phyloP scores from a whole-genome alignment of 202 grass and related monocot genomes.

The Schoenoplectus tabernaemontani region DNA sequence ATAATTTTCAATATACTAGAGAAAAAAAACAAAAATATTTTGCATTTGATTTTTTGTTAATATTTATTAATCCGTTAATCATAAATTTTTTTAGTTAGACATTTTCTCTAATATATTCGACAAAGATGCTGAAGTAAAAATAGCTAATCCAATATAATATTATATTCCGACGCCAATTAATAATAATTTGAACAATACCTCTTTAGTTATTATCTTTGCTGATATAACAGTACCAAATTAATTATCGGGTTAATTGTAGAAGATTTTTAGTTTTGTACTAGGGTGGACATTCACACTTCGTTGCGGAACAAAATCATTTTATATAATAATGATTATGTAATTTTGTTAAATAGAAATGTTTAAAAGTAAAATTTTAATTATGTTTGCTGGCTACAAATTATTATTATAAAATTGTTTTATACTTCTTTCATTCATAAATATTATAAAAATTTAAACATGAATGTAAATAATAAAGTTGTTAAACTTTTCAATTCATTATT shows the following conservation, averaged over 20 bases:
- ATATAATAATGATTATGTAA: too few species aligned
- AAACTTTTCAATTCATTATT: too few species aligned
- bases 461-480: too few species aligned
- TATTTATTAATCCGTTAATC: background rate
- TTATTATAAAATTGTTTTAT: too few species aligned
- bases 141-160: too few species aligned
- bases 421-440: too few species aligned
- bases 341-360: too few species aligned
- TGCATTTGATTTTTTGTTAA: background rate
- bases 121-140: background rate
- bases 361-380: too few species aligned
- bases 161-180: background rate
- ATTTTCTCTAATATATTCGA: background rate
- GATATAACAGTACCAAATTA: background rate
- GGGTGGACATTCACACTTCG: too few species aligned
- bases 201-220: background rate
- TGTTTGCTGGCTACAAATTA: too few species aligned
- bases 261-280: background rate
- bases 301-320: too few species aligned
- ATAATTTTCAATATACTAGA: background rate
- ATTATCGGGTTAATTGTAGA: background rate
- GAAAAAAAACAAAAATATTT: background rate
- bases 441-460: too few species aligned
- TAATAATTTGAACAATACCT: background rate
- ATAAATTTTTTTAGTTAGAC: background rate